Conservation (phyloP, 2,329 filamentous ascomycete species). For the Colletotrichum gloeosporioides region DNA sequence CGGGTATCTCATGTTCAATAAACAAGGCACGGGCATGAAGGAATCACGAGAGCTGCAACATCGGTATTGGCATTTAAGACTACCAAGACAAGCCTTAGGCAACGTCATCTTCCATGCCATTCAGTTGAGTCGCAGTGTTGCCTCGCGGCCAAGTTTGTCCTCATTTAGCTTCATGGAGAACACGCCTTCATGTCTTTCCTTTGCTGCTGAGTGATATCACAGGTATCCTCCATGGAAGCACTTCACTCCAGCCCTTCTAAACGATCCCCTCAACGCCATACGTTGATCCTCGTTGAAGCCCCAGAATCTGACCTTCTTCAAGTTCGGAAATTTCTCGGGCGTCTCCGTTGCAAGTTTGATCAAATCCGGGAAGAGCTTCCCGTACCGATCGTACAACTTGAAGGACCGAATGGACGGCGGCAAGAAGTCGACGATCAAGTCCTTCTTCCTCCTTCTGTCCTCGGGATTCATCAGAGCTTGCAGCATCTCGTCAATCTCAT, state of each 20-base stretch:
- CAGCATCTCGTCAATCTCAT: neutral
- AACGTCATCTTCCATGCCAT: neutral
- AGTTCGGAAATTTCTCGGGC: neutral
- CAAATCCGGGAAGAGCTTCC: neutral
- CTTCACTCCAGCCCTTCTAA: neutral
- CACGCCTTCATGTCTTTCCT: neutral
- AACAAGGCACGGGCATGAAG: neutral
- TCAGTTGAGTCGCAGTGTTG: neutral
- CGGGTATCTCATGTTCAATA: rapidly evolving
- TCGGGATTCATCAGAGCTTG: neutral
- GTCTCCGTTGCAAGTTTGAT: neutral
- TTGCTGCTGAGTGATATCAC: neutral
- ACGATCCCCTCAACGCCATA: neutral
- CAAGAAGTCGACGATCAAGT: neutral
- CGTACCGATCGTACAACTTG: neutral
- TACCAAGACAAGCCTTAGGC: neutral
- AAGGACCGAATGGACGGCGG: neutral
- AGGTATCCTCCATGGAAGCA: neutral
- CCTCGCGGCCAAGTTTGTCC: neutral
- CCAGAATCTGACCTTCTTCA: neutral
- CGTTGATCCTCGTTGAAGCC: neutral
- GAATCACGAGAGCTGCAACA: neutral
- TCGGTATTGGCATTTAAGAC: rapidly evolving
- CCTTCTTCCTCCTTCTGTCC: neutral
- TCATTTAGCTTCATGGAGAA: neutral